phyloP scores from a whole-genome alignment of 2,329 filamentous ascomycete genomes.

The Pseudogymnoascus sp. region DNA sequence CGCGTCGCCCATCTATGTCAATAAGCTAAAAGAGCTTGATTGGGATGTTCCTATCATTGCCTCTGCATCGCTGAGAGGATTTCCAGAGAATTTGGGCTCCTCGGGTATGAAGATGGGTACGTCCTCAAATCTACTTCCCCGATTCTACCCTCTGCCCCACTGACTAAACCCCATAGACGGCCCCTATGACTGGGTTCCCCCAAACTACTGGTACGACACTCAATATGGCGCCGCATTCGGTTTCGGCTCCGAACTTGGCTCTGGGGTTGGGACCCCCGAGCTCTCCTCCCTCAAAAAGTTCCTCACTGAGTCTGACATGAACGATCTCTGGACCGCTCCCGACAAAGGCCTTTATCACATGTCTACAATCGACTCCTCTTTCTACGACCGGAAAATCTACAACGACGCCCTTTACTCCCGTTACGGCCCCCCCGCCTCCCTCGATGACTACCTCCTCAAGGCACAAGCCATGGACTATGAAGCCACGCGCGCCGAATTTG shows the following conservation, averaged over 20 bases:
- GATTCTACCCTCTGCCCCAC: not conserved
- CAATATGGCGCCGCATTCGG: slow-evolving; percentile 50
- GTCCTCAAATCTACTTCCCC: not conserved
- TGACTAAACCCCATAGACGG: slow-evolving; percentile 31
- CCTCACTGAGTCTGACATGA: slow-evolving; percentile 40
- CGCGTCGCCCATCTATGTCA: slow-evolving; percentile 45
- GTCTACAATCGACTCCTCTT: slow-evolving; percentile 46
- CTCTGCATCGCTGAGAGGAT: slow-evolving; percentile 48
- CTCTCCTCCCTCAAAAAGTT: slow-evolving; percentile 46
- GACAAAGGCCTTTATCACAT: slow-evolving; percentile 50
- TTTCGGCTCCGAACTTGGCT: slow-evolving; percentile 53
- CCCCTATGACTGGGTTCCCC: slow-evolving; percentile 58
- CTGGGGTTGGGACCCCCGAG: slow-evolving; percentile 55
- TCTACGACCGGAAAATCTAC: slow-evolving; percentile 49
- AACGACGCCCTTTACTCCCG: slow-evolving; percentile 44
- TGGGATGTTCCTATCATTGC: slow-evolving; percentile 51
- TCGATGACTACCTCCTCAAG: slow-evolving; percentile 52
- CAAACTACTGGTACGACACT: slow-evolving; percentile 54
- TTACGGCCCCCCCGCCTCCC: slow-evolving; percentile 41
- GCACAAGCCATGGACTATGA: slow-evolving; percentile 57
- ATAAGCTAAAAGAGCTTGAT: slow-evolving; percentile 40
- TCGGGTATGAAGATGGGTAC: slow-evolving; percentile 54
- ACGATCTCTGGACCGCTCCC: slow-evolving; percentile 48
- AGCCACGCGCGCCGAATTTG: slow-evolving; percentile 50
- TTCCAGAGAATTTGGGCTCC: slow-evolving; percentile 41